A percentile compares a stretch with the other conserved stretches of the same genome.
These are phyloP conservation scores for Asclepias syriaca DNA, from an alignment of 257 asterid genomes.

Conservation along the genomic window DNA sequence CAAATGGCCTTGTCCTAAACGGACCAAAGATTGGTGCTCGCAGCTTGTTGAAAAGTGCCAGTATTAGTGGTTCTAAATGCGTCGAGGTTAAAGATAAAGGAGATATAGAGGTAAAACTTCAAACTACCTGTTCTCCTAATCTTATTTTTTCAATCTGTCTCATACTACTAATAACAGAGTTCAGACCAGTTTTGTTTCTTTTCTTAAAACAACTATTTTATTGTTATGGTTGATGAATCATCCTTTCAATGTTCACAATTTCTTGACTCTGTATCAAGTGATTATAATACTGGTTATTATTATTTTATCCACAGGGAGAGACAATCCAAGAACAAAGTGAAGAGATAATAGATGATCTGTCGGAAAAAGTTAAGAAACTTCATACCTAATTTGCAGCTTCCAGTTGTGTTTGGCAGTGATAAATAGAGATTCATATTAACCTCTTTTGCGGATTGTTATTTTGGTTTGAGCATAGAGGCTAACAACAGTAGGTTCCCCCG, in stretches of 20 bases:
- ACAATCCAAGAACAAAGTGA: constrained; percentile 33
- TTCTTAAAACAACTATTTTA: neutral
- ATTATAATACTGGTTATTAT: neutral
- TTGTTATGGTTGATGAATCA: neutral
- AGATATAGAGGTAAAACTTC: constrained; percentile 49
- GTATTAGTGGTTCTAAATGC: constrained; percentile 87
- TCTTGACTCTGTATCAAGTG: neutral
- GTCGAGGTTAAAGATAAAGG: constrained; percentile 50
- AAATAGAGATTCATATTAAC: neutral
- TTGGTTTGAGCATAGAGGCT: constrained; percentile 27
- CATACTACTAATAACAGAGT: neutral
- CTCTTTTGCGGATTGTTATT: constrained; percentile 4
- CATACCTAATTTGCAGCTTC: constrained; percentile 20
- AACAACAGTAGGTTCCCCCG: constrained; percentile 16
- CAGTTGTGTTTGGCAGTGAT: neutral
- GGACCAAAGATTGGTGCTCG: constrained; percentile 55
- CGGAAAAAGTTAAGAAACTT: constrained; percentile 27
- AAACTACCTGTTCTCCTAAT: neutral
- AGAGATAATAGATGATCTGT: constrained; percentile 28
- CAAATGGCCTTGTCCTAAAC: constrained; percentile 27
- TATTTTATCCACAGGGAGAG: constrained; percentile 23
- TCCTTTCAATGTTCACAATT: neutral
- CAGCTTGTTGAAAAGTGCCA: constrained; percentile 91
- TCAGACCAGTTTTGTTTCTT: neutral
- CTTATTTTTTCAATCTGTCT: neutral